Base-by-base conservation (phyloP, 441 rosid genomes). In the Pelargonium fulgidum region DNA sequence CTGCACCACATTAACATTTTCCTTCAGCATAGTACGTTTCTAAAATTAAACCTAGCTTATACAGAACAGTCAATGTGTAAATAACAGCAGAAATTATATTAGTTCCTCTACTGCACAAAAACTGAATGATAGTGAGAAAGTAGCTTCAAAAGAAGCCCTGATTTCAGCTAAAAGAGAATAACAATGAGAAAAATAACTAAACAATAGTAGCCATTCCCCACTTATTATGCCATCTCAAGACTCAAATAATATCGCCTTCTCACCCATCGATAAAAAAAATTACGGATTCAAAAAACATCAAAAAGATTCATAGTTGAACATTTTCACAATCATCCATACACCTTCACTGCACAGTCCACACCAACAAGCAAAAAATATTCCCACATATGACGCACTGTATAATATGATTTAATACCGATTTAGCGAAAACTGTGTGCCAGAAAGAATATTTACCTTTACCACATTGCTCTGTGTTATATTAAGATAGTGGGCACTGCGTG, bases 391-490 rank as follows among this genome's bases (percentile, higher is more conserved):
- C 29, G 29, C 7, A n/a, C 9, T 16, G 6, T 58, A 6, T 58
- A 58, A 58, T 10, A 17, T 8, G 13, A 45, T 45, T 3, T 24
- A 36, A 4, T 44, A 41, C 50, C 14, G 39, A 12, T 65, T 36
- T 65, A 12, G 16, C 14, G 39, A 13, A 8, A 13, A 36, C 11
- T 50, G n/a, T 50, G 4, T 50, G 56, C 7, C 58, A 76, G 74
- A 68, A 48, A 26, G 54, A 70, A 70, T 24, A 42, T 66, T 48
- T 83, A 90, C 98, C 98, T 85, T 85, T 79, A 84, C 69, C 63
- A 93, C 69, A 80, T 90, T 93, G 82, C 73, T 77, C 67, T 72
- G 81, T 16, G 97, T 90, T 71, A 93, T 84, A 77, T 93, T 93
- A 73, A 93, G 91, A 73, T 84, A 90, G 66, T 68, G 75, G 3